Evolutionary conservation across 2,329 filamentous ascomycete species (phyloP).

Genomic region (Phaeosphaeriaceae sp.): DNA sequence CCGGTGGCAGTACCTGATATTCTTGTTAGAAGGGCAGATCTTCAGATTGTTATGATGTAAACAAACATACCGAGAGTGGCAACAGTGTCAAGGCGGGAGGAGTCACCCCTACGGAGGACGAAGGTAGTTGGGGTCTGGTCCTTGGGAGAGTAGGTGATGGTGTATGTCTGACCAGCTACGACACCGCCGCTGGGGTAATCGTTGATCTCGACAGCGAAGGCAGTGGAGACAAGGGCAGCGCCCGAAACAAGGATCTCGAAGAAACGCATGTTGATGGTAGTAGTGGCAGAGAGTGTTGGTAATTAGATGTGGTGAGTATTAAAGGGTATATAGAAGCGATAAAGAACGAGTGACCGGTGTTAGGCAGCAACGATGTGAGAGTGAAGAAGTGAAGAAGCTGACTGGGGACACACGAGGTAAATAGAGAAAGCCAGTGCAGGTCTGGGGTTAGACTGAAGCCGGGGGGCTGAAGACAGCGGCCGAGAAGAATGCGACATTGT

Average conservation of each 20-base stretch:
- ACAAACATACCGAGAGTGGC: constrained; percentile 53
- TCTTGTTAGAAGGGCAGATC: constrained; percentile 16
- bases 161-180: constrained; percentile 56
- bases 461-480: too few relatives aligned
- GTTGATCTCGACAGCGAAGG: constrained; percentile 58
- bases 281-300: constrained; percentile 2
- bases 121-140: constrained; percentile 58
- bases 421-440: constrained; percentile 21
- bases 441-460: too few relatives aligned
- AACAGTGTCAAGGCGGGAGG: constrained; percentile 59
- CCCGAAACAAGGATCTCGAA: constrained; percentile 55
- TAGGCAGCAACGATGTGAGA: constrained; percentile 22
- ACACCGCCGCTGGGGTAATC: constrained; percentile 55
- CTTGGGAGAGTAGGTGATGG: constrained; percentile 57
- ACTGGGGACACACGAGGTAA: constrained; percentile 15
- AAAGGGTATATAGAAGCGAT: constrained; percentile 24
- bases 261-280: constrained; percentile 57
- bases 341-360: constrained; percentile 36
- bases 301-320: constrained; percentile 22
- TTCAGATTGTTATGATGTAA: background rate
- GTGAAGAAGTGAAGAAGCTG: constrained; percentile 19
- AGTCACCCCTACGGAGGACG: constrained; percentile 60
- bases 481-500: constrained; percentile 12
- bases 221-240: constrained; percentile 47
- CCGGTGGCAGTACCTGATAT: constrained; percentile 50